Evolutionary conservation across 768 basidiomycete genomes (phyloP).

Genomic region (Crucibulum laeve): DNA sequence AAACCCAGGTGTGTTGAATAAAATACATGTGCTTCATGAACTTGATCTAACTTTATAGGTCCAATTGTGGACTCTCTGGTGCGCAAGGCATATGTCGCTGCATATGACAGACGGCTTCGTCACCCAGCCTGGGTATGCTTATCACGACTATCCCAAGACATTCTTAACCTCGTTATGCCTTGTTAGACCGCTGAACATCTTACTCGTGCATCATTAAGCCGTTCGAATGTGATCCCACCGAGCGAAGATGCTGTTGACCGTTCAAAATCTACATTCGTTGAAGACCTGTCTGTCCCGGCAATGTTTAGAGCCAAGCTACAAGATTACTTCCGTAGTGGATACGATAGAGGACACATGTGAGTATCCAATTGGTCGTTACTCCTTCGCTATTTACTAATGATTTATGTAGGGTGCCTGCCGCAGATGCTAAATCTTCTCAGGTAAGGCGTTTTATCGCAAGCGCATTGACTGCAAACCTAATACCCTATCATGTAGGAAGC

Average conservation of each 20-base stretch:
- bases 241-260: constrained; percentile 57
- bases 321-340: constrained; percentile 92
- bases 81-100: constrained; percentile 81
- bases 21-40: neutral
- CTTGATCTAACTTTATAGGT: constrained; percentile 37
- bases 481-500: constrained; percentile 47
- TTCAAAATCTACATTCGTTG: constrained; percentile 71
- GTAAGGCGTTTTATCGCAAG: constrained; percentile 28
- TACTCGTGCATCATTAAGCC: constrained; percentile 69
- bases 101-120: constrained; percentile 84
- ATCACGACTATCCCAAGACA: neutral
- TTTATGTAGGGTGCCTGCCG: constrained; percentile 80
- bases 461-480: neutral
- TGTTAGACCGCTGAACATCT: constrained; percentile 91
- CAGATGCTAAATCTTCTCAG: constrained; percentile 90
- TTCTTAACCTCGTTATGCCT: neutral
- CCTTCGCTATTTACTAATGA: constrained; percentile 1
- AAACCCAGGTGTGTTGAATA: constrained; percentile 61
- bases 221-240: constrained; percentile 29
- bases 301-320: constrained; percentile 77
- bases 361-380: constrained; percentile 18
- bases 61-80: constrained; percentile 78
- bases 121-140: constrained; percentile 88
- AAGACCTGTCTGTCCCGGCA: constrained; percentile 76
- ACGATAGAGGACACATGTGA: constrained; percentile 96